These are phyloP conservation scores for Kwoniella sp. DNA, from an alignment of 768 basidiomycete genomes.

Conservation along the genomic window DNA sequence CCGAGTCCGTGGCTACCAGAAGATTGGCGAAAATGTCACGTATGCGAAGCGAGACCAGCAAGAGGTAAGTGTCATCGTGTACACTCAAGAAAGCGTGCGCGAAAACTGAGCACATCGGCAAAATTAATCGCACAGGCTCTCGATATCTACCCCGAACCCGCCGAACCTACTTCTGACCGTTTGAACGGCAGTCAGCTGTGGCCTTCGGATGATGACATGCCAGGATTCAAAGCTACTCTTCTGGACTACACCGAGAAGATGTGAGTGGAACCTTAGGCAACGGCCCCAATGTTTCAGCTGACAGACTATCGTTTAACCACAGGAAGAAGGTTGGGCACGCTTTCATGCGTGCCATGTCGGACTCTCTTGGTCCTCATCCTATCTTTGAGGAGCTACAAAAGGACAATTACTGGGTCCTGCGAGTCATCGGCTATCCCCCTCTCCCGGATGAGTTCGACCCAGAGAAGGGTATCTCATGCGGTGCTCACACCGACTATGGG, in stretches of 20 bases:
- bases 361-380: slow-evolving; percentile 24
- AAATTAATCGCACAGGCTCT: no score
- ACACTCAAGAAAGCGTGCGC: background rate
- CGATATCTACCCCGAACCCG: slow-evolving; percentile 41
- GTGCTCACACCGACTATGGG: slow-evolving; percentile 39
- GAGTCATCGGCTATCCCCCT: slow-evolving; percentile 37
- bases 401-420: slow-evolving; percentile 37
- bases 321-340: slow-evolving; percentile 32
- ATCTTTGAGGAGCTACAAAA: slow-evolving; percentile 31
- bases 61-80: slow-evolving; percentile 13
- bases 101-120: background rate
- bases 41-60: slow-evolving; percentile 41
- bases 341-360: slow-evolving; percentile 32
- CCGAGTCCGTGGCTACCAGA: slow-evolving; percentile 33
- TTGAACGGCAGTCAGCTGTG: slow-evolving; percentile 32
- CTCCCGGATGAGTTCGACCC: slow-evolving; percentile 23
- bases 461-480: slow-evolving; percentile 34
- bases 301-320: background rate
- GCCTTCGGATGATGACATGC: slow-evolving; percentile 28
- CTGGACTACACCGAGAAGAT: slow-evolving; percentile 36
- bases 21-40: slow-evolving; percentile 39
- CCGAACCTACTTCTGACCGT: slow-evolving; percentile 19
- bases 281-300: background rate
- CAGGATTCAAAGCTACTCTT: slow-evolving; percentile 26
- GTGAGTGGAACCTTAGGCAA: slow-evolving; percentile 1